Base-by-base conservation (phyloP, 1,284 basidiomycete genomes). In the Ganoderma sinense region DNA sequence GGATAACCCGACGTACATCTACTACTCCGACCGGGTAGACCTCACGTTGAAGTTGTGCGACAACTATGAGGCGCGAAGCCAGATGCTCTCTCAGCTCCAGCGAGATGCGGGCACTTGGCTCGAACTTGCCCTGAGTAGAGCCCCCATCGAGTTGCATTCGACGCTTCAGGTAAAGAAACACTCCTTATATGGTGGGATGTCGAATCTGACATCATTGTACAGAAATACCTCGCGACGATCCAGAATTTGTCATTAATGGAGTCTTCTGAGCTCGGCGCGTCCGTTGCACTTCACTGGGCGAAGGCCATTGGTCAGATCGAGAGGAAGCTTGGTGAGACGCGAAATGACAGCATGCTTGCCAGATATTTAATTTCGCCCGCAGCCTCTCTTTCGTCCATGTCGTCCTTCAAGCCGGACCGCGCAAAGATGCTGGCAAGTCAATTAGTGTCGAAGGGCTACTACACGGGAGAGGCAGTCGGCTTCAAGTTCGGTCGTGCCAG, bases 121-220 rank as follows among this genome's bases (percentile, higher is more conserved):
- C 66, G 91, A 93, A 67, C 83, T 96, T 45, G 95, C 95, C 3
- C 85, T 99, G 63, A 90, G 90, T 13, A 89, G 96, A 26, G 96
- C 97, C 10, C 98, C 97, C 0, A 89, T 97, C 76, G 97, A 98
- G 81, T 84, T 99, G 66, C 95, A 97, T 76, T 94, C 96, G 0
- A 96, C 96, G 2, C 84, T 99, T 62, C 95, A 97, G 88, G 94
- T 93, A 76, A 55, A 80, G 55, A 33, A 36, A 39, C 6, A 20
- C 43, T 18, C 20, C 2, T 18, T n/a, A 4, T 6, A 23, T 13
- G 48, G 11, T 14, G 16, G 6, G 20, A 13, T n/a, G n/a, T 45
- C 39, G 18, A 23, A 31, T 26, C 33, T 33, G 58, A 33, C 0
- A 11, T 1, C 2, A 29, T n/a, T 4, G 11, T 45, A 61, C 75